A percentile compares a stretch with the other conserved stretches of the same genome.
Evolutionary conservation across 768 basidiomycete species (phyloP).

Genomic region (Hericium rajendrae): DNA sequence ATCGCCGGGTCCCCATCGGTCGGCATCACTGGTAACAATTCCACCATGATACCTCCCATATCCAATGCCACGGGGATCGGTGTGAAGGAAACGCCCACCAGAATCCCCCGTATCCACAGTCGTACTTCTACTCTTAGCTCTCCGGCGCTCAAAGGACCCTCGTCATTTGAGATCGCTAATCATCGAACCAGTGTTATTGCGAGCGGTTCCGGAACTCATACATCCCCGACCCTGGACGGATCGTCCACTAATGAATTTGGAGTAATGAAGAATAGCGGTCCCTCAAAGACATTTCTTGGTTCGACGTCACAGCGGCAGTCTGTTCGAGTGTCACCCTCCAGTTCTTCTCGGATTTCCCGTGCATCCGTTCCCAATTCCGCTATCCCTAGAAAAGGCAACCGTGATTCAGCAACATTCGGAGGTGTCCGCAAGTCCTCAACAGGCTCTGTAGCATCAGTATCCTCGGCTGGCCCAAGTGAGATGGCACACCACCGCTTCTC

Average conservation of each 20-base stretch:
- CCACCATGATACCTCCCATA: constrained; percentile 35
- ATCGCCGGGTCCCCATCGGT: constrained; percentile 93
- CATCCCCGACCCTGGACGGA: constrained; percentile 45
- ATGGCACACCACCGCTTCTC: constrained; percentile 58
- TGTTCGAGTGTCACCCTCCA: constrained; percentile 51
- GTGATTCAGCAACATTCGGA: constrained; percentile 73
- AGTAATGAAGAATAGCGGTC: constrained; percentile 57
- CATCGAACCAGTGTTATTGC: constrained; percentile 62
- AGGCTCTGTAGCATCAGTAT: constrained; percentile 63
- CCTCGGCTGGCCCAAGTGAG: constrained; percentile 39
- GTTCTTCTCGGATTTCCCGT: constrained; percentile 37
- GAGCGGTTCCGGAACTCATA: constrained; percentile 39
- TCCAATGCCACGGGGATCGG: constrained; percentile 42
- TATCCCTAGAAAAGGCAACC: constrained; percentile 53
- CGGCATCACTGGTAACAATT: constrained; percentile 45
- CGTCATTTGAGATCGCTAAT: constrained; percentile 31
- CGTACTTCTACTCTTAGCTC: constrained; percentile 67
- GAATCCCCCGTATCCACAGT: constrained; percentile 89
- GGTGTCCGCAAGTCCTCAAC: constrained; percentile 77
- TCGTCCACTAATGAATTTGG: constrained; percentile 68
- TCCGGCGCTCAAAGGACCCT: constrained; percentile 54
- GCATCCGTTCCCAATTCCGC: constrained; percentile 38
- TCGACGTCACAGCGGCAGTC: constrained; percentile 40
- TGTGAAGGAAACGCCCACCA: constrained; percentile 81
- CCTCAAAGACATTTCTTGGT: constrained; percentile 35